Evolutionary conservation across 345 rosid species (phyloP).

Genomic region (Hibiscus syriacus): DNA sequence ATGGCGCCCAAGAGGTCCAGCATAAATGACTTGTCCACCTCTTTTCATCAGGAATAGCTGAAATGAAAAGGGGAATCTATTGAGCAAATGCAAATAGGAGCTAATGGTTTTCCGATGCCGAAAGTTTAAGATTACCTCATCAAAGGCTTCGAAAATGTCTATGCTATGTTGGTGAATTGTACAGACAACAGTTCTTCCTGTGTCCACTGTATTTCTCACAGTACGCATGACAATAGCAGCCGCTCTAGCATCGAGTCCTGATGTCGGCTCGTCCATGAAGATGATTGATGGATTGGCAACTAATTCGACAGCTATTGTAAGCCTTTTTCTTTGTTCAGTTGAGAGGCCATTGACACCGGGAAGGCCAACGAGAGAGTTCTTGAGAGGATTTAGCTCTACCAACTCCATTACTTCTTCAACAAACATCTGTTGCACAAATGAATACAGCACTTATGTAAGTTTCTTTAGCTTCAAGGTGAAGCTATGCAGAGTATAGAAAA

Average conservation of each 20-base stretch:
- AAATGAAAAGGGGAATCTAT: neutral
- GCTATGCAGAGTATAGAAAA: neutral
- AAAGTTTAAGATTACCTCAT: slow-evolving; percentile 39
- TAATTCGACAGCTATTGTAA: slow-evolving; percentile 73
- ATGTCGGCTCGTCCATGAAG: slow-evolving; percentile 86
- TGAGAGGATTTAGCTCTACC: slow-evolving; percentile 41
- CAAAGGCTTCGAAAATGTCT: slow-evolving; percentile 79
- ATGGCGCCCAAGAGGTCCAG: slow-evolving; percentile 59
- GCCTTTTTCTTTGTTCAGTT: slow-evolving; percentile 66
- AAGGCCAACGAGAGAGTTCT: slow-evolving; percentile 38
- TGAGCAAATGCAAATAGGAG: neutral
- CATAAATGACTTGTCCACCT: slow-evolving; percentile 72
- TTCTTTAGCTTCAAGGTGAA: neutral
- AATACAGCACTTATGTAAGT: neutral
- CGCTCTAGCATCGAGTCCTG: slow-evolving; percentile 83
- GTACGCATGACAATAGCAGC: slow-evolving; percentile 90
- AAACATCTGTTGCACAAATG: slow-evolving; percentile 37
- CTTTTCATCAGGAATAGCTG: slow-evolving; percentile 71
- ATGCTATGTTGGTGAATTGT: slow-evolving; percentile 92
- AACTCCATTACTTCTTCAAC: slow-evolving; percentile 63
- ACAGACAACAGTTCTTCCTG: slow-evolving; percentile 83
- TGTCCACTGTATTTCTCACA: slow-evolving; percentile 74
- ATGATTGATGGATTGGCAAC: slow-evolving; percentile 77
- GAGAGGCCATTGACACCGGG: slow-evolving; percentile 61
- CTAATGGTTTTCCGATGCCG: neutral